A percentile compares a stretch with the other conserved stretches of the same genome.
phyloP scores from a whole-genome alignment of 1,139 yeast species.

The Pneumocystis sp. region DNA sequence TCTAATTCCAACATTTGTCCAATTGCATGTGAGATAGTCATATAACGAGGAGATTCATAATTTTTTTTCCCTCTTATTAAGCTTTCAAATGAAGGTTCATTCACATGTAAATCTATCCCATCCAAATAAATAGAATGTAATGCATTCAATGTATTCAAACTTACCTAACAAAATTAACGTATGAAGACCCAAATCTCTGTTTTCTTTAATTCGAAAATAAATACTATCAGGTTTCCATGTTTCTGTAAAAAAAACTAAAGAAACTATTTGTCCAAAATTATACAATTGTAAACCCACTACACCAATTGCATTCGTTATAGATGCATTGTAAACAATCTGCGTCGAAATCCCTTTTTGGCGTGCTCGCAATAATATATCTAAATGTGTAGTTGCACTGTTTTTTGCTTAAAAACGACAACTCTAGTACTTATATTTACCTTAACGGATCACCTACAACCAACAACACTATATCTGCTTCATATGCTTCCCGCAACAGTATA shows the following conservation, averaged over 20 bases:
- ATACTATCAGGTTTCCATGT: slow-evolving; percentile 93
- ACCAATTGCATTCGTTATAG: slow-evolving; percentile 96
- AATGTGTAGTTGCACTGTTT: slow-evolving; percentile 71
- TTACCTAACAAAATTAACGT: slow-evolving; percentile 52
- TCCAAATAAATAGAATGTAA: not conserved
- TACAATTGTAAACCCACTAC: slow-evolving; percentile 93
- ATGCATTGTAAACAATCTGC: slow-evolving; percentile 83
- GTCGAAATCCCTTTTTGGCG: slow-evolving; percentile 65
- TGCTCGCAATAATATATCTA: slow-evolving; percentile 83
- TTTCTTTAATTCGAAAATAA: slow-evolving; percentile 77
- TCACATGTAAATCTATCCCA: slow-evolving; percentile 66
- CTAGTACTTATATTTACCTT: slow-evolving; percentile 34
- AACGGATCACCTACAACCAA: slow-evolving; percentile 95
- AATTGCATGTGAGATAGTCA: slow-evolving; percentile 84
- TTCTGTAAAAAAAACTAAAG: slow-evolving; percentile 89
- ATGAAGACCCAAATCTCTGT: slow-evolving; percentile 77
- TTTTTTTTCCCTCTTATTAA: slow-evolving; percentile 85
- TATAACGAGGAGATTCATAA: slow-evolving; percentile 93
- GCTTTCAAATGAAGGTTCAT: slow-evolving; percentile 88
- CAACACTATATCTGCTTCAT: slow-evolving; percentile 59
- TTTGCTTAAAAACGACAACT: no score
- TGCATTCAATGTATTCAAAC: not conserved
- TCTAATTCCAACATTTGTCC: slow-evolving; percentile 77
- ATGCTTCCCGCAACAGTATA: slow-evolving; percentile 59
- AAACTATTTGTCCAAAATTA: slow-evolving; percentile 91